Evolutionary conservation across 106 monocot genomes (phyloP).

Genomic region (Acanthochlamys bracteata): DNA sequence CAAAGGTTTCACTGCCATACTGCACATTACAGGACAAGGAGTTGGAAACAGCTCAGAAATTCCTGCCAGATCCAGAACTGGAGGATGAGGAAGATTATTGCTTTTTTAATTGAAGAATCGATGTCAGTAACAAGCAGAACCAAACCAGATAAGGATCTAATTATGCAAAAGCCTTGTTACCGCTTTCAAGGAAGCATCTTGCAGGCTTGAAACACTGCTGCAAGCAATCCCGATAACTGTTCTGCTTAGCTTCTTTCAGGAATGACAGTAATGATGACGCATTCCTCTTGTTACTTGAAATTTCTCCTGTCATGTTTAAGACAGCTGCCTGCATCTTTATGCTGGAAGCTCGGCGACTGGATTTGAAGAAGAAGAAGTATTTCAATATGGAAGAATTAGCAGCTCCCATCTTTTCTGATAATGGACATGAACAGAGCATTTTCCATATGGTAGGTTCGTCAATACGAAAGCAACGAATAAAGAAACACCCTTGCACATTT

Average conservation of each 20-base stretch:
- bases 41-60: slow-evolving; percentile 50
- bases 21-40: slow-evolving; percentile 50
- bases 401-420: slow-evolving; percentile 34
- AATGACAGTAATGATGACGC: slow-evolving; percentile 54
- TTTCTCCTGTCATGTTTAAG: slow-evolving; percentile 60
- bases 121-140: slow-evolving; percentile 89
- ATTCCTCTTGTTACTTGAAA: slow-evolving; percentile 53
- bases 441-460: slow-evolving; percentile 75
- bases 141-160: slow-evolving; percentile 83
- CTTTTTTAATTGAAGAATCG: slow-evolving; percentile 48
- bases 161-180: slow-evolving; percentile 51
- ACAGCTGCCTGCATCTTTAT: slow-evolving; percentile 68
- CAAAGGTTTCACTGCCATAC: slow-evolving; percentile 54
- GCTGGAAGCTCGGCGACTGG: slow-evolving; percentile 66
- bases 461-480: slow-evolving; percentile 66
- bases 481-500: slow-evolving; percentile 65
- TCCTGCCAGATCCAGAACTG: slow-evolving; percentile 19
- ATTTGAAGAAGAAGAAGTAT: slow-evolving; percentile 19
- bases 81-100: slow-evolving; percentile 28
- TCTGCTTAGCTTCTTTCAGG: slow-evolving; percentile 67
- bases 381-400: slow-evolving; percentile 68
- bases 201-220: slow-evolving; percentile 37
- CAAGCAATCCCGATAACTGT: slow-evolving; percentile 83
- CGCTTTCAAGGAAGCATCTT: slow-evolving; percentile 60
- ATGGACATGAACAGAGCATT: slow-evolving; percentile 44